A percentile compares a stretch with the other conserved stretches of the same genome.
These are phyloP conservation scores for Euphorbia tirucalli DNA, from an alignment of 345 rosid genomes.

Conservation along the genomic window DNA sequence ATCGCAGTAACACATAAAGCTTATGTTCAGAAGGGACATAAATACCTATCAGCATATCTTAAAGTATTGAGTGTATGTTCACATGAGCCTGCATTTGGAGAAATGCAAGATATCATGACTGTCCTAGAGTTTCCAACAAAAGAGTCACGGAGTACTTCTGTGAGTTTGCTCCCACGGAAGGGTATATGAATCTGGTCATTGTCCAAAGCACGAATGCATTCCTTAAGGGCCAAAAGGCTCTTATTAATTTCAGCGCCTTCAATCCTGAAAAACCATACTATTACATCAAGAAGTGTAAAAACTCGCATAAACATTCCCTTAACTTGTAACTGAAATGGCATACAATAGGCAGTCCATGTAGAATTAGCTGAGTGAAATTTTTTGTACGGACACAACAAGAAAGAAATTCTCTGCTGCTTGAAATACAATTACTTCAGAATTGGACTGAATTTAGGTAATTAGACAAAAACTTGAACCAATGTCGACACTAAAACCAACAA, in stretches of 20 bases:
- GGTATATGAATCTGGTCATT: constrained; percentile 97
- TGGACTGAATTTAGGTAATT: not conserved
- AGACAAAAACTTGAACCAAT: not conserved
- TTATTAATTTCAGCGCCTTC: constrained; percentile 95
- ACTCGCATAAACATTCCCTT: not conserved
- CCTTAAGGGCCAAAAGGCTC: constrained; percentile 96
- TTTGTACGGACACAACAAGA: not conserved
- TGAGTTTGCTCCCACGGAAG: constrained; percentile 93
- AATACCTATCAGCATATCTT: constrained; percentile 94
- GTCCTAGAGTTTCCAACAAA: constrained; percentile 96
- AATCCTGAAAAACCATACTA: constrained; percentile 47
- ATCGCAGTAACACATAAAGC: not conserved
- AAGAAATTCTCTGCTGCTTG: not conserved
- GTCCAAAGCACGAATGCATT: constrained; percentile 95
- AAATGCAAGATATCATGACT: constrained; percentile 93
- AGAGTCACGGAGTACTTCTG: constrained; percentile 95
- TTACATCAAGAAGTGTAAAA: constrained; percentile 9
- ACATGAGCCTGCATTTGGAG: constrained; percentile 96
- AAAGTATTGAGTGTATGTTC: constrained; percentile 91
- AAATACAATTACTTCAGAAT: not conserved
- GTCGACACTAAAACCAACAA: not conserved
- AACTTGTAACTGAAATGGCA: not conserved
- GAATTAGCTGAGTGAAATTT: not conserved
- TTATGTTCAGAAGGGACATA: constrained; percentile 15
- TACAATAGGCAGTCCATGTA: not conserved